A percentile compares a stretch with the other conserved stretches of the same genome.
Evolutionary conservation across 768 basidiomycete genomes (phyloP).

Genomic region (Infundibulicybe gibba): DNA sequence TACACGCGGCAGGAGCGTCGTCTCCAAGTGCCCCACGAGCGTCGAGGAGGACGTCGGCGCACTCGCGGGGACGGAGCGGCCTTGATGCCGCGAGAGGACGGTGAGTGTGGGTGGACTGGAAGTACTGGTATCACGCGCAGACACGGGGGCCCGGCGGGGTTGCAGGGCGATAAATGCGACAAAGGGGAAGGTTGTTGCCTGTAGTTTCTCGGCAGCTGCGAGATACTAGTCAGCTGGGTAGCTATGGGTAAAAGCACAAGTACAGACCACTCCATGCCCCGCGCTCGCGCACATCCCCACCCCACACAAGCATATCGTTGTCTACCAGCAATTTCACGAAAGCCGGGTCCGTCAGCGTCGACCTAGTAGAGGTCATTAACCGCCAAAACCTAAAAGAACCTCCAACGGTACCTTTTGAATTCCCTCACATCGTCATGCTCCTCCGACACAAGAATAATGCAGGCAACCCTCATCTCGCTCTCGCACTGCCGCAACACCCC

Average conservation of each 20-base stretch:
- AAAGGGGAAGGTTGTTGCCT: conserved; percentile 90
- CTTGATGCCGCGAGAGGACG: conserved; percentile 84
- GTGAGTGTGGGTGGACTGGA: conserved; percentile 54
- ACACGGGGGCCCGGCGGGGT: conserved; percentile 48
- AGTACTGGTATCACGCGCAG: conserved; percentile 26
- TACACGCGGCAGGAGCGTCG: conserved; percentile 78
- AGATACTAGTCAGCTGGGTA: not conserved
- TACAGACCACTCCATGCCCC: conserved; percentile 73
- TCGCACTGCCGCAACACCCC: conserved; percentile 69
- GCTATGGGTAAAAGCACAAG: not conserved
- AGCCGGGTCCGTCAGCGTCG: conserved; percentile 70
- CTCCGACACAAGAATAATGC: conserved; percentile 79
- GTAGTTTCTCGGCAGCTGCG: conserved; percentile 62
- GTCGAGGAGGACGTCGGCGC: conserved; percentile 60
- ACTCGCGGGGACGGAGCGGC: conserved; percentile 39
- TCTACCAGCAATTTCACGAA: conserved; percentile 68
- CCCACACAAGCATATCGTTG: conserved; percentile 85
- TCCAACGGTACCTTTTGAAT: conserved; percentile 68
- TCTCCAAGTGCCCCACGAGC: conserved; percentile 64
- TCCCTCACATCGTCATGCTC: conserved; percentile 88
- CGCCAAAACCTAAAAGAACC: not conserved
- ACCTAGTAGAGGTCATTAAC: conserved; percentile 31
- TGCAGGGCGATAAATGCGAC: conserved; percentile 90
- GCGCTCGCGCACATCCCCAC: conserved; percentile 79
- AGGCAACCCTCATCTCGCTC: conserved; percentile 68